phyloP scores from a whole-genome alignment of 495 filamentous ascomycete species.

The Penicillium salamii region DNA sequence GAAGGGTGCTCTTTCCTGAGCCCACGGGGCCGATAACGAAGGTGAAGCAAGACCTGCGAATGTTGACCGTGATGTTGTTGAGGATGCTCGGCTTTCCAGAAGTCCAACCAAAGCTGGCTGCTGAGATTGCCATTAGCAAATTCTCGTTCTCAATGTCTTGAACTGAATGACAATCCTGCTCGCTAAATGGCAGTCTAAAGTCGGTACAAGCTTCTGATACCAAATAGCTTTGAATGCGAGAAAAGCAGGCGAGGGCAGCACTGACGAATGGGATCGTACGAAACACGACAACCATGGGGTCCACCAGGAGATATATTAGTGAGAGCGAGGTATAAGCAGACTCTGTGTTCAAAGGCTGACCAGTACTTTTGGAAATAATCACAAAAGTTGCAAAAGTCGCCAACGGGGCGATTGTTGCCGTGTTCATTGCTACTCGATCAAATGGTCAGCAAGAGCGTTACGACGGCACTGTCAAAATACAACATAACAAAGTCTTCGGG shows the following conservation, averaged over 20 bases:
- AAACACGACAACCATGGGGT: conserved; percentile 10
- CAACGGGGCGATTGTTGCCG: neutral
- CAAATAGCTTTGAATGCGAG: conserved; percentile 13
- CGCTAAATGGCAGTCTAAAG: too few relatives aligned
- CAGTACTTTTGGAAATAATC: neutral
- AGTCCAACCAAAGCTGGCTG: neutral
- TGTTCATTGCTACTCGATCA: too few relatives aligned
- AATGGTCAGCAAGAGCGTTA: too few relatives aligned
- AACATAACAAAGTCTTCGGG: too few relatives aligned
- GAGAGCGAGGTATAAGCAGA: conserved; percentile 5
- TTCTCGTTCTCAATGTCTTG: too few relatives aligned
- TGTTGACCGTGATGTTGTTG: neutral
- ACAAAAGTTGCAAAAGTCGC: neutral
- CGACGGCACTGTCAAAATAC: too few relatives aligned
- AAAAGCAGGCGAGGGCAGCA: conserved; percentile 8
- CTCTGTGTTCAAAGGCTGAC: neutral
- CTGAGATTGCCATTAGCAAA: too few relatives aligned
- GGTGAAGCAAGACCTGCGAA: neutral
- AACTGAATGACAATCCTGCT: too few relatives aligned
- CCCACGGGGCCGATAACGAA: conserved; percentile 33
- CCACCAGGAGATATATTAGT: conserved; percentile 4
- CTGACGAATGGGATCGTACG: conserved; percentile 10
- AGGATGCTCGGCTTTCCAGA: neutral
- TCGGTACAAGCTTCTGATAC: conserved; percentile 11
- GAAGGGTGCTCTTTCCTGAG: conserved; percentile 49